These are phyloP conservation scores for Cercospora citrullina DNA, from an alignment of 2,329 filamentous ascomycete species.

Conservation along the genomic window DNA sequence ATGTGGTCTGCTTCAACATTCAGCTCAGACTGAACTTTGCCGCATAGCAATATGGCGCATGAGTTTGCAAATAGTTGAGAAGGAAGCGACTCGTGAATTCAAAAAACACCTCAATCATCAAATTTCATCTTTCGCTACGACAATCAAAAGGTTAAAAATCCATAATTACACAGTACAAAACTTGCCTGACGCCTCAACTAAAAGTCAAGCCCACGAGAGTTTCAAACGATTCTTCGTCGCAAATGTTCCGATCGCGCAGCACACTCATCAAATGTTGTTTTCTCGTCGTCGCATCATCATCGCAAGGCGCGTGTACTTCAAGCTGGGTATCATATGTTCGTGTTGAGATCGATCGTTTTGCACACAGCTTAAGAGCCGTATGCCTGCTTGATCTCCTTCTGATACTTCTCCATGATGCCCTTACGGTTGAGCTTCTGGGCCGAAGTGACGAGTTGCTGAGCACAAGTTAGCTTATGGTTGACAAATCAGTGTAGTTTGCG, in stretches of 20 bases:
- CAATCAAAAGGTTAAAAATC: not conserved
- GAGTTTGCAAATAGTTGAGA: no score
- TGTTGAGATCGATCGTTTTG: not conserved
- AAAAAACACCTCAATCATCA: not conserved
- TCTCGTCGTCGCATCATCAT: not conserved
- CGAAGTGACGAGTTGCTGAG: conserved; percentile 51
- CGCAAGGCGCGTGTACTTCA: not conserved
- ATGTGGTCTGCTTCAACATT: not conserved
- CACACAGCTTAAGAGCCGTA: conserved; percentile 38
- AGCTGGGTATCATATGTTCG: conserved; percentile 8
- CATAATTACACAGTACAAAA: not conserved
- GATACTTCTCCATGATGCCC: conserved; percentile 52
- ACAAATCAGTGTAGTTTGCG: conserved; percentile 3
- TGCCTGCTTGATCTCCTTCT: conserved; percentile 52
- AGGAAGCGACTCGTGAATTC: no score
- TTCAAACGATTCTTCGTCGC: not conserved
- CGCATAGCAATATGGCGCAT: no score
- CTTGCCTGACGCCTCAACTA: not conserved
- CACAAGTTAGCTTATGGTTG: conserved; percentile 22
- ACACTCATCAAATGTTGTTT: not conserved
- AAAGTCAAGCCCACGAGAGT: not conserved
- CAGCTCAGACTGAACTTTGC: not conserved
- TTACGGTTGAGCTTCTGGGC: conserved; percentile 56
- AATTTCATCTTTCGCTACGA: not conserved
- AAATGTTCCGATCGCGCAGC: not conserved